Evolutionary conservation across 805 yeast genomes (phyloP).

Genomic region (Yamadazyma sp.): DNA sequence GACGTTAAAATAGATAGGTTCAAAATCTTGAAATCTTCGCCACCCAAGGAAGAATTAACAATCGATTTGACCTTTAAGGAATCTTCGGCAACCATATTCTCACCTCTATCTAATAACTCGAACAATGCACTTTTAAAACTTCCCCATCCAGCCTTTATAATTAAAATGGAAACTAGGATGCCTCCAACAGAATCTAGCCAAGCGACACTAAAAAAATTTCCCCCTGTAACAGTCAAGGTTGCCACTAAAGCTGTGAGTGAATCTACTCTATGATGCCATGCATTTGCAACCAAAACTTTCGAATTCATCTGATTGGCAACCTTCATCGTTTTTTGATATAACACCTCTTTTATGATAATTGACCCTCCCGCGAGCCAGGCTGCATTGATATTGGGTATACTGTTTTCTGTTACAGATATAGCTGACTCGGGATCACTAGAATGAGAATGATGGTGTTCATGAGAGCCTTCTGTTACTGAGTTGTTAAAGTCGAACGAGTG

Average conservation of each 20-base stretch:
- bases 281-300: conserved; percentile 90
- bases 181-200: conserved; percentile 96
- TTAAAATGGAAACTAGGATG: conserved; percentile 73
- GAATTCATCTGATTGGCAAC: conserved; percentile 79
- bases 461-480: neutral
- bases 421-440: conserved; percentile 20
- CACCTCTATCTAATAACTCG: conserved; percentile 77
- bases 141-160: conserved; percentile 79
- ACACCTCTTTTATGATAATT: conserved; percentile 82
- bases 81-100: conserved; percentile 50
- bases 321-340: conserved; percentile 77
- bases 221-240: conserved; percentile 80
- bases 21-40: conserved; percentile 34
- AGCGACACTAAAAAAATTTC: conserved; percentile 70
- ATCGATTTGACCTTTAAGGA: conserved; percentile 44
- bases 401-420: conserved; percentile 1
- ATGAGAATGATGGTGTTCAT: conserved; percentile 24
- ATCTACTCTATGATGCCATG: conserved; percentile 98
- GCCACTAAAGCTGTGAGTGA: conserved; percentile 91
- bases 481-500: conserved; percentile 35
- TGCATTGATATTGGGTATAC: conserved; percentile 70
- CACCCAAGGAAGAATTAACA: conserved; percentile 28
- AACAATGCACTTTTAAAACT: conserved; percentile 68
- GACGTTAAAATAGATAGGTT: conserved; percentile 51
- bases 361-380: conserved; percentile 96